phyloP scores from a whole-genome alignment of 148 eudicot genomes.

The Nepenthes gracilis region DNA sequence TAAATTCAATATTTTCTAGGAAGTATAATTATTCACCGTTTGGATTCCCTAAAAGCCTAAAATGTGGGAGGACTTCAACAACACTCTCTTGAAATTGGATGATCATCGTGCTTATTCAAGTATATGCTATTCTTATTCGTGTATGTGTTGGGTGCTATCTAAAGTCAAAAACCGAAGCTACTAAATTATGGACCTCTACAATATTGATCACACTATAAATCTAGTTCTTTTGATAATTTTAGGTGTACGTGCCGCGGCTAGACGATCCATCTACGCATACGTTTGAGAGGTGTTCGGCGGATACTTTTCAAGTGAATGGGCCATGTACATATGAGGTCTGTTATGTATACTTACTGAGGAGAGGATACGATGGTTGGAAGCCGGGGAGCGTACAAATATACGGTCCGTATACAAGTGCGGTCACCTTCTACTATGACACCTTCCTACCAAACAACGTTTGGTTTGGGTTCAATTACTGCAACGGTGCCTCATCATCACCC shows the following conservation, averaged over 20 bases:
- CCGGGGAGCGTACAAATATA: conserved; percentile 31
- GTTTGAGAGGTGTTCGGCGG: conserved; percentile 50
- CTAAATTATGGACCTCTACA: too few relatives aligned
- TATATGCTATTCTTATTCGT: too few relatives aligned
- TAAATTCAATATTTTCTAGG: too few relatives aligned
- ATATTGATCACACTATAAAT: too few relatives aligned
- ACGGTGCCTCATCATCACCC: conserved; percentile 21
- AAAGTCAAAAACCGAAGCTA: too few relatives aligned
- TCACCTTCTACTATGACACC: conserved; percentile 26
- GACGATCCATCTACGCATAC: conserved; percentile 35
- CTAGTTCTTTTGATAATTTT: neutral
- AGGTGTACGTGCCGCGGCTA: conserved; percentile 46
- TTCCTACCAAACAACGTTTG: conserved; percentile 35
- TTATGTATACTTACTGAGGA: conserved; percentile 33
- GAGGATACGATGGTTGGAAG: conserved; percentile 41
- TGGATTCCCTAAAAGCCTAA: too few relatives aligned
- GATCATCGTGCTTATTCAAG: too few relatives aligned
- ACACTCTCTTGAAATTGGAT: too few relatives aligned
- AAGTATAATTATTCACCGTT: too few relatives aligned
- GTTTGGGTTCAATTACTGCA: conserved; percentile 43
- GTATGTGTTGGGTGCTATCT: too few relatives aligned
- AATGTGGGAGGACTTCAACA: too few relatives aligned
- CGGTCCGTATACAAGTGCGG: conserved; percentile 22
- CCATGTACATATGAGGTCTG: conserved; percentile 43
- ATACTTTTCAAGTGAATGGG: conserved; percentile 35